Evolutionary conservation across 352 stramenopile genomes (phyloP).

Genomic region (Phytophthora citrophthora): DNA sequence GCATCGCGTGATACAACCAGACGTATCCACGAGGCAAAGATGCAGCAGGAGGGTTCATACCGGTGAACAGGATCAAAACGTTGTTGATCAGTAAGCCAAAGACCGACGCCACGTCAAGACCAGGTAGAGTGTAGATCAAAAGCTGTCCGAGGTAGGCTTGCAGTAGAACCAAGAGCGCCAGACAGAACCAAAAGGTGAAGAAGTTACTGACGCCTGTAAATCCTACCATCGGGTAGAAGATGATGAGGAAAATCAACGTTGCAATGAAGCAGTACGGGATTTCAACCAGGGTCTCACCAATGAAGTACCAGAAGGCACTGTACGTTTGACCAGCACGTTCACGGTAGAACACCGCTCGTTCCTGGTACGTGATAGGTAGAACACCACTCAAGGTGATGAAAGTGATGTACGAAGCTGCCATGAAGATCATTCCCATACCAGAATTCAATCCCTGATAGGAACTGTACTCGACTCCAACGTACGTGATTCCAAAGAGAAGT

Average conservation of each 20-base stretch:
- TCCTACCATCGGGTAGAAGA: slow-evolving; percentile 17
- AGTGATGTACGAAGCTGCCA: slow-evolving; percentile 16
- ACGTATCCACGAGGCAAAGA: slow-evolving; percentile 11
- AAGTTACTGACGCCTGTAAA: slow-evolving; percentile 18
- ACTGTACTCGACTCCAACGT: slow-evolving; percentile 9
- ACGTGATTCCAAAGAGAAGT: slow-evolving; percentile 13
- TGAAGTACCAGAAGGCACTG: slow-evolving; percentile 15
- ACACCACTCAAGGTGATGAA: slow-evolving; percentile 15
- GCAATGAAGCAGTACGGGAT: slow-evolving; percentile 13
- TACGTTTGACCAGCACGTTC: slow-evolving; percentile 16
- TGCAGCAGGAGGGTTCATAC: slow-evolving; percentile 10
- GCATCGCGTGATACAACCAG: slow-evolving; percentile 9
- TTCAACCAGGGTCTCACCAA: slow-evolving; percentile 5
- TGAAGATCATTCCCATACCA: slow-evolving; percentile 16
- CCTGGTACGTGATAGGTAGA: slow-evolving; percentile 6
- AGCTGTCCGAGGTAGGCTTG: slow-evolving; percentile 16
- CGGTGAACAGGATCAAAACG: slow-evolving; percentile 17
- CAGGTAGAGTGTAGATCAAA: slow-evolving; percentile 8
- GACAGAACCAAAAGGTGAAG: slow-evolving; percentile 21
- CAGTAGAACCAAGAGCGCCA: slow-evolving; percentile 17
- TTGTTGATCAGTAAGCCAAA: slow-evolving; percentile 7
- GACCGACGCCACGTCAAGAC: slow-evolving; percentile 9
- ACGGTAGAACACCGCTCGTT: slow-evolving; percentile 8
- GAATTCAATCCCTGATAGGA: slow-evolving; percentile 17
- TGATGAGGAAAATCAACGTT: slow-evolving; percentile 7